Base-by-base conservation (phyloP, 2,329 filamentous ascomycete species). In the Trichoderma asperellum region DNA sequence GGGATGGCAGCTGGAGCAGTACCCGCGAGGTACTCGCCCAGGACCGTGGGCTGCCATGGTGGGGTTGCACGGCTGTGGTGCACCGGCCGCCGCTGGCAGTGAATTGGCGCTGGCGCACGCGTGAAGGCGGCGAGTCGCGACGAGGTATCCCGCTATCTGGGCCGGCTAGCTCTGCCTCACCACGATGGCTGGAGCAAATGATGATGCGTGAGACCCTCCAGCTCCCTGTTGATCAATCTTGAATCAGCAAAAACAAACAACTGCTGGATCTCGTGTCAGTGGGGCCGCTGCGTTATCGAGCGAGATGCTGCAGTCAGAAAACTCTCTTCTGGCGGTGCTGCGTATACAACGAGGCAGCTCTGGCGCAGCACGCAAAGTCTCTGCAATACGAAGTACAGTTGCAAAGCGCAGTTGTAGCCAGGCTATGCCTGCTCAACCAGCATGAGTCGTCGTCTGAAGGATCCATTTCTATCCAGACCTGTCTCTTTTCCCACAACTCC, bases 61-160 rank as follows among this genome's bases (percentile, higher is more conserved):
- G 55, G 64, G 40, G 68, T 18, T 40, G 53, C 61, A 55, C 68
- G 35, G 55, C 61, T 47, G n/a, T 27, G 56, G 55, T 64, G 68
- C 68, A 37, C 40, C 55, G 73, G 70, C 74, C 73, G 70, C 69
- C 69, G 43, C 16, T 11, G 59, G 67, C 14, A 67, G 63, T 66
- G 70, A 53, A 16, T 11, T 40, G 59, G 65, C 37, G 37, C 56
- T 56, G 61, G 61, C 58, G 35, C 66, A 75, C 73, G 71, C 72
- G 74, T 75, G 72, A 73, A 70, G 11, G 43, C 34, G 24, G 47
- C 16, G 32, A 40, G 70, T 74, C 73, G 73, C 73, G 73, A 70
- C 68, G 21, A 73, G 70, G 74, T 74, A 72, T 59, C 64, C 40
- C 43, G 60, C 70, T 65, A 60, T 18, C 61, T 16, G 18, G 18